phyloP scores from a whole-genome alignment of 768 basidiomycete species.

The Cyclocybe aegerita region DNA sequence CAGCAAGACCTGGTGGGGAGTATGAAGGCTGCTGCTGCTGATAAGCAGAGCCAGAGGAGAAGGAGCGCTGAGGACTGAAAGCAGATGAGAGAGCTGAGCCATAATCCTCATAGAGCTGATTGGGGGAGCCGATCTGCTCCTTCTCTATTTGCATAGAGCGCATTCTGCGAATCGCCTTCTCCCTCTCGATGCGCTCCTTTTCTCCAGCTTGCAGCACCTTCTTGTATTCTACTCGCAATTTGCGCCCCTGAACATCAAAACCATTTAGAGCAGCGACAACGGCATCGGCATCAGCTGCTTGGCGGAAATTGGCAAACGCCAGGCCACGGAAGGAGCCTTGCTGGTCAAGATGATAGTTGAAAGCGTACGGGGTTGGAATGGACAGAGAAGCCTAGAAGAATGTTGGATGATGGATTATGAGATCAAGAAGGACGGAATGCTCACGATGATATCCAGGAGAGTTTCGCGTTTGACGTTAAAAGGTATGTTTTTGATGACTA shows the following conservation, averaged over 20 bases:
- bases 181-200: conserved; percentile 97
- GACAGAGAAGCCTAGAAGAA: conserved; percentile 73
- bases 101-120: conserved; percentile 72
- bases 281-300: conserved; percentile 87
- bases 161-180: conserved; percentile 98
- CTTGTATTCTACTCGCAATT: conserved; percentile 98
- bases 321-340: conserved; percentile 95
- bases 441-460: conserved; percentile 91
- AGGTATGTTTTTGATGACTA: conserved; percentile 99
- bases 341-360: conserved; percentile 98
- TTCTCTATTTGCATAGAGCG: conserved; percentile 94
- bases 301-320: conserved; percentile 98
- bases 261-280: conserved; percentile 96
- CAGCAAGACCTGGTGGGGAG: conserved; percentile 59
- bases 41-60: conserved; percentile 61
- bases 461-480: conserved; percentile 98
- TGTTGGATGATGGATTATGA: conserved; percentile 12
- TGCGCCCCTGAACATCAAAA: conserved; percentile 94
- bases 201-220: conserved; percentile 99
- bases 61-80: conserved; percentile 74
- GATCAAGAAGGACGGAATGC: conserved; percentile 33
- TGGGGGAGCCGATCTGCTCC: conserved; percentile 53
- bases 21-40: conserved; percentile 56
- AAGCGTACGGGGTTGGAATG: conserved; percentile 97
- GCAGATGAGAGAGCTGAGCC: conserved; percentile 57